Evolutionary conservation across 2,329 filamentous ascomycete genomes (phyloP).

Genomic region (Fusarium tricinctum): DNA sequence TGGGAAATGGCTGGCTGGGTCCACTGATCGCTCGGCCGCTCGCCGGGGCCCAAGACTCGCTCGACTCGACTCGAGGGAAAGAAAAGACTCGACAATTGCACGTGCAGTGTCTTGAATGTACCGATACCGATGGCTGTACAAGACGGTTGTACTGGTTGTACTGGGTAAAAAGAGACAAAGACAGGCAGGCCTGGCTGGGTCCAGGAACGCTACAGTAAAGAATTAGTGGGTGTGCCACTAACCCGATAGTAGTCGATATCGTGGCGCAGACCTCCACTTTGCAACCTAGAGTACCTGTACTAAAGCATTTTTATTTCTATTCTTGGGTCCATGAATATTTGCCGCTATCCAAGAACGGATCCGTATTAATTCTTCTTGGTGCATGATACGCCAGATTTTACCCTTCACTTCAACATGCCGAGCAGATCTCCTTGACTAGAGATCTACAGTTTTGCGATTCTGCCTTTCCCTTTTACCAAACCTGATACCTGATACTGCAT

Average conservation of each 20-base stretch:
- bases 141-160: conserved; percentile 26
- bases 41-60: conserved; percentile 6
- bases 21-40: conserved; percentile 45
- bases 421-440: conserved; percentile 19
- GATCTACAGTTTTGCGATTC: conserved; percentile 28
- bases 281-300: too few species aligned
- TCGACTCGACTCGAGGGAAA: background rate
- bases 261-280: conserved; percentile 35
- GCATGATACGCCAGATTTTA: conserved; percentile 15
- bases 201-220: conserved; percentile 19
- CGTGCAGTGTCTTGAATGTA: conserved; percentile 38
- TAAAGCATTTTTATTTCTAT: conserved; percentile 32
- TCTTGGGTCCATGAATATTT: conserved; percentile 44
- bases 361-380: background rate
- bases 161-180: conserved; percentile 31
- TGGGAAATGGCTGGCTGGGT: conserved; percentile 26
- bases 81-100: conserved; percentile 37
- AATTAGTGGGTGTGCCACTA: conserved; percentile 28
- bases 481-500: conserved; percentile 25
- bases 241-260: conserved; percentile 7
- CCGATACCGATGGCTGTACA: conserved; percentile 38
- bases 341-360: conserved; percentile 15
- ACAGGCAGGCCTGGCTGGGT: conserved; percentile 16
- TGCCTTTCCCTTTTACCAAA: conserved; percentile 30
- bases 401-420: background rate